Percentiles rank a stretch among this genome's conserved stretches.
Evolutionary conservation across 768 basidiomycete species (phyloP).

Genomic region (Psilocybe tampanensis): DNA sequence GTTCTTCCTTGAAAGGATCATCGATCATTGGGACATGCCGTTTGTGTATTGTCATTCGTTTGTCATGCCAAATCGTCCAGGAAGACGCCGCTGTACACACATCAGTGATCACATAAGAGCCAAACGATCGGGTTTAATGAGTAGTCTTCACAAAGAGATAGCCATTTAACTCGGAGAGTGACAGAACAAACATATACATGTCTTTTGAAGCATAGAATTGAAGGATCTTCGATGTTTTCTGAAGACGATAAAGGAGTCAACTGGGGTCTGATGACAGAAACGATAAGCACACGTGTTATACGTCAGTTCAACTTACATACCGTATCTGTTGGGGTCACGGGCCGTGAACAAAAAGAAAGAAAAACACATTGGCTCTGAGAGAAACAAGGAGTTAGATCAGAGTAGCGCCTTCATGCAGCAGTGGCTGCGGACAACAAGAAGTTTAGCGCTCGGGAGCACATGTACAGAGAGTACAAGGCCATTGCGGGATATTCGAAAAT

Average conservation of each 20-base stretch:
- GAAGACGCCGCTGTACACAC: neutral
- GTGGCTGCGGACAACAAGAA: neutral
- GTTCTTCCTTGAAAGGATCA: constrained; percentile 1
- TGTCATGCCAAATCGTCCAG: constrained; percentile 1
- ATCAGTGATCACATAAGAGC: constrained; percentile 3
- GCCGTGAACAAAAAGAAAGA: constrained; percentile 6
- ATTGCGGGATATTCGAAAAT: neutral
- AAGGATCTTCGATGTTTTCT: too few species aligned
- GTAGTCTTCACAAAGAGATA: neutral
- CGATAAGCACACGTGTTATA: constrained; percentile 8
- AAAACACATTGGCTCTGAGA: too few species aligned
- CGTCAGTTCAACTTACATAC: neutral
- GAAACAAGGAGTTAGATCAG: neutral
- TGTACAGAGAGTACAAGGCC: neutral
- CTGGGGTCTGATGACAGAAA: neutral
- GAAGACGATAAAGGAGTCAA: too few species aligned
- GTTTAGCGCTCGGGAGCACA: neutral
- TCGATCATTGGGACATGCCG: constrained; percentile 7
- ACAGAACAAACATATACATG: too few species aligned
- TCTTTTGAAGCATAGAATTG: neutral
- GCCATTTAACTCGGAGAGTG: too few species aligned
- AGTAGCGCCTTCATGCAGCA: neutral
- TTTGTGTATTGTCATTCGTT: constrained; percentile 4
- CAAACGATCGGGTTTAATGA: neutral
- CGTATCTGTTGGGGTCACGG: neutral